Base-by-base conservation (phyloP, 108 stramenopile genomes). In the Pseudonitzschia multiseries region DNA sequence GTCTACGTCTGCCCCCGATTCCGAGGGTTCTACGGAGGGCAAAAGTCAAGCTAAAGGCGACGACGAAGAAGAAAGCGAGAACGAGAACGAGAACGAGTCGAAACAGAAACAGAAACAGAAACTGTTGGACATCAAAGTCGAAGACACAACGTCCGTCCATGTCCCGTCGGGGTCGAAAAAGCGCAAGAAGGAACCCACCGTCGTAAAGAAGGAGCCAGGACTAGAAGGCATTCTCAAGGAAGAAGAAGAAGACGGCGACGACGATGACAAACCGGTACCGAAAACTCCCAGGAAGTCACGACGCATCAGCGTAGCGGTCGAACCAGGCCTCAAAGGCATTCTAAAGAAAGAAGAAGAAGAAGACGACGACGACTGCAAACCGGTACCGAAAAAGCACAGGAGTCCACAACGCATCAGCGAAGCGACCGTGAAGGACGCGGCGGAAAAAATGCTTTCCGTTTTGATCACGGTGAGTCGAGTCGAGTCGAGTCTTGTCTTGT, bases 241-340 rank as follows among this genome's bases (percentile, higher is more conserved):
- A 0, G 0, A 59, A 59, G 57, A n/a, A n/a, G n/a, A n/a, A n/a
- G n/a, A n/a, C n/a, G n/a, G n/a, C n/a, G n/a, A n/a, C n/a, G n/a
- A n/a, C n/a, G n/a, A 27, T 27, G 5, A 6, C 15, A 24, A 54
- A 54, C 9, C 15, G 53, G 15, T 54, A 15, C 22, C 22, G 15
- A 59, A 59, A 26, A 59, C 22, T n/a, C n/a, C n/a, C n/a, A n/a
- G 0, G 8, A 31, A 9, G 10, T 0, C 29, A n/a, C n/a, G n/a
- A n/a, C 57, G 57, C 15, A 24, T 59, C 57, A 59, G 57, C 57
- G 57, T 26, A 59, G 26, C 57, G 26, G 57, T 59, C 6, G 26
- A 59, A 27, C 6, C 36, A 36, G 6, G 36, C 6, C 36, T 5
- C 36, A 31, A 59, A 21, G 57, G 4, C n/a, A n/a, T n/a, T 17